Base-by-base conservation (phyloP, 176 grass and related monocot species). In the Carex scoparia region DNA sequence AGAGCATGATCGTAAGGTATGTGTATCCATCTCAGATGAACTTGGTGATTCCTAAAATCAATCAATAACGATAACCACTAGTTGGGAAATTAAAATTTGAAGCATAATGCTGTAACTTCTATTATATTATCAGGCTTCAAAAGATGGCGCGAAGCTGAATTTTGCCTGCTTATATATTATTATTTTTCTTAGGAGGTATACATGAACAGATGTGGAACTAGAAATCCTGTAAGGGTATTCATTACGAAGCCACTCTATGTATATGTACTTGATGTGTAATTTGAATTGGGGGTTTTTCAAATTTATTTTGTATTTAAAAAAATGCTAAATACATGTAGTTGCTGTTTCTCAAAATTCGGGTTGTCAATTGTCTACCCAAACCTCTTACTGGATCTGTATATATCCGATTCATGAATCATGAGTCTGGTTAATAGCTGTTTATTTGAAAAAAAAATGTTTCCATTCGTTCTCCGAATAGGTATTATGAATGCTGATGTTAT, bases 1-100 rank as follows among this genome's bases (percentile, higher is more conserved):
- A 89, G 96, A 99, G 62, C 96, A 99, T 82, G 96, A 99, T 77
- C 93, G 96, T 28, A 92, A 80, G 96, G 95, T 98, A 92, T 84
- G 86, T 77, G 10, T 48, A 15, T 40, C 84, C 65, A 48, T 27
- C 79, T 63, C 37, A 27, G 31, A 65, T 82, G 33, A 48, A 46
- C 35, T 65, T 65, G 79, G 65, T 64, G 19, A 49, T 82, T 65
- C 10, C 15, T 48, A 28, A 63, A 63, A 18, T 81, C 31, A 13
- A 65, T 65, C 33, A 30, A 42, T 62, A 42, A 10, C 16, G 3
- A 53, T 31, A 55, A 55, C 10, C 48, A 76, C n/a, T 55, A 32
- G 11, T 30, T 31, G 10, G 12, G 3, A 30, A 55, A 30, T 55
- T 0, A 76, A 51, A 1, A 7, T 54, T 76, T 30, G 19, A 76